phyloP scores from a whole-genome alignment of 2,329 filamentous ascomycete species.

The Albophoma yamanashiensis region DNA sequence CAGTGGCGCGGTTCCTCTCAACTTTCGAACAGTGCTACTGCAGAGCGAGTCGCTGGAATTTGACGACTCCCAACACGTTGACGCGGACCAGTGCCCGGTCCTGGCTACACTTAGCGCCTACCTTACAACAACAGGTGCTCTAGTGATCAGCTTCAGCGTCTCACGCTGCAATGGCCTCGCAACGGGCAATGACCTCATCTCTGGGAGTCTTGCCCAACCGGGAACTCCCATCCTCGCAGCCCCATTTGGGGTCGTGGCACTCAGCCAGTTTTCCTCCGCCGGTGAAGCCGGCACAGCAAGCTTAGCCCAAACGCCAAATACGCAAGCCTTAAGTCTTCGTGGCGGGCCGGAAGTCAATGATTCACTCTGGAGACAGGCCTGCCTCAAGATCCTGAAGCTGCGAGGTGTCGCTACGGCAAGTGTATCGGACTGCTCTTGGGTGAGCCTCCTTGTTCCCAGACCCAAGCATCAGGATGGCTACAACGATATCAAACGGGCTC shows the following conservation, averaged over 20 bases:
- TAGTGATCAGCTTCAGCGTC: constrained; percentile 39
- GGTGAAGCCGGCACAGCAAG: constrained; percentile 20
- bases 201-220: constrained; percentile 26
- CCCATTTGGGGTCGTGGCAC: constrained; percentile 35
- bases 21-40: constrained; percentile 41
- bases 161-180: constrained; percentile 35
- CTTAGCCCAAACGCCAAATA: constrained; percentile 40
- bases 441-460: constrained; percentile 37
- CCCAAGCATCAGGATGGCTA: constrained; percentile 31
- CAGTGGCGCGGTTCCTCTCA: constrained; percentile 39
- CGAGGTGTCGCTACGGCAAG: constrained; percentile 34
- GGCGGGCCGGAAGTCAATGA: constrained; percentile 28
- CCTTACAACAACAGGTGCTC: constrained; percentile 43
- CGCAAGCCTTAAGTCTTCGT: constrained; percentile 33
- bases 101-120: constrained; percentile 43
- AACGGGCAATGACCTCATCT: constrained; percentile 31
- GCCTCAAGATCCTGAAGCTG: constrained; percentile 38
- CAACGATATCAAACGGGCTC: constrained; percentile 28
- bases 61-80: constrained; percentile 8
- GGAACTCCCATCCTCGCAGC: constrained; percentile 40
- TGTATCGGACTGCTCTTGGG: constrained; percentile 36
- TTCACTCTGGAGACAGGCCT: constrained; percentile 37
- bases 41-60: constrained; percentile 12
- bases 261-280: constrained; percentile 10
- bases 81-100: constrained; percentile 15